Evolutionary conservation across 2,329 filamentous ascomycete species (phyloP), one percentile per base, ranked within the genome.

Genomic region (Penicillium sp.): DNA sequence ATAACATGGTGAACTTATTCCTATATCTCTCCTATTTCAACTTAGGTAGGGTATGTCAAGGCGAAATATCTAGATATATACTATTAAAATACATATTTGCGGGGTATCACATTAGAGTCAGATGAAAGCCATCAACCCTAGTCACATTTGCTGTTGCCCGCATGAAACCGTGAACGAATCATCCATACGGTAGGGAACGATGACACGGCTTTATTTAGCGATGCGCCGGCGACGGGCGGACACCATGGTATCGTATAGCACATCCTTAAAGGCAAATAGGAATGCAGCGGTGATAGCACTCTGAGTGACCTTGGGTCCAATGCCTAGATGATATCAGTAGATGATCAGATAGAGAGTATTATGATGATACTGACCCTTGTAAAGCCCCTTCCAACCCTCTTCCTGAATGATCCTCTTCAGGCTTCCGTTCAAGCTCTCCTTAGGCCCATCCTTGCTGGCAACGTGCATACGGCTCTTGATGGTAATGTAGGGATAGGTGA

Each of bases 391-490:
- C 70, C 92, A 96, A n/a, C 94, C 94, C 76, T 97, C 93, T 70
- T 97, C 90, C 61, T 79, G 83, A 56, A 97, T 82, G 56, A 97
- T 92, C 56, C 88, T 83, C 69, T 82, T 86, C 69, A 99, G 83
- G 44, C 87, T 89, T 61, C 86, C 83, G 49, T 87, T 81, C 82
- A 97, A 88, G 63, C 88, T 89, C 76, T 95, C 89, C 75, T 88
- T 88, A 60, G 86, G 86, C n/a, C 84, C 83, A 58, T 86, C 86
- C 67, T 85, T 86, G 58, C 83, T 86, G 27, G 92, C 91, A 57
- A 99, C 91, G 73, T 99, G 94, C 86, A 96, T 96, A 72, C 91
- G 86, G 76, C 92, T 96, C 86, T 99, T 99, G 67, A 99, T 89
- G 4, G 94, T 99, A 73, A 99, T 97, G 73, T 99, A 99, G 10